Evolutionary conservation across 208 protist genomes (phyloP).

Genomic region (Leishmania guyanensis): DNA sequence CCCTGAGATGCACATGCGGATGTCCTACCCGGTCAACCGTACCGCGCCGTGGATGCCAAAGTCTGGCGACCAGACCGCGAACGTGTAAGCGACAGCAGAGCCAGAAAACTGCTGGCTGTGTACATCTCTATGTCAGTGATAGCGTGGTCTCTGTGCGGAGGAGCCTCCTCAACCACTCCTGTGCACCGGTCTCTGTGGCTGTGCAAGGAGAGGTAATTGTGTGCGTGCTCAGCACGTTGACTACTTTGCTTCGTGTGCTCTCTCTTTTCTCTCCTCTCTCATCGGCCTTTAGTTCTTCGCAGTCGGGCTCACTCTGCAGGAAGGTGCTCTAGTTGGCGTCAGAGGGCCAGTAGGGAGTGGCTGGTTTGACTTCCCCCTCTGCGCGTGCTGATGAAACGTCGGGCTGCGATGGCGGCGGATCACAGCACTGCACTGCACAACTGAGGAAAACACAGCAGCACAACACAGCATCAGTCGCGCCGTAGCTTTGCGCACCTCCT

Average conservation of each 20-base stretch:
- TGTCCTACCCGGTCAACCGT: slow-evolving; percentile 87
- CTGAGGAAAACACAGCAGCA: not conserved
- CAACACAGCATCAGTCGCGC: not conserved
- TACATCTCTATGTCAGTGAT: not conserved
- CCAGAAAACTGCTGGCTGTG: not conserved
- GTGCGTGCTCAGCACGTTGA: not conserved
- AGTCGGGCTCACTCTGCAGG: not conserved
- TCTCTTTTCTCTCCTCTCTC: not conserved
- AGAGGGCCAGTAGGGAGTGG: not conserved
- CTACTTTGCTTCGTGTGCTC: slow-evolving; percentile 6
- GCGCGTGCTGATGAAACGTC: not conserved
- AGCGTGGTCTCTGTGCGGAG: not conserved
- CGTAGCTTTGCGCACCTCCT: not conserved
- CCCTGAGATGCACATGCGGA: slow-evolving; percentile 89
- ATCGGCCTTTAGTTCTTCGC: not conserved
- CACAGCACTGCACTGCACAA: not conserved
- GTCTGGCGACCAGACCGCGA: slow-evolving; percentile 71
- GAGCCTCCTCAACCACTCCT: not conserved
- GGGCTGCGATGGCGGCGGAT: not conserved
- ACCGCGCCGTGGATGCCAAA: slow-evolving; percentile 91
- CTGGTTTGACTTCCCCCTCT: not conserved
- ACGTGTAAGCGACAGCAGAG: slow-evolving; percentile 48
- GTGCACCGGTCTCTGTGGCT: not conserved
- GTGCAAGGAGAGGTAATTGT: not conserved
- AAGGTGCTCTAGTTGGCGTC: not conserved